Evolutionary conservation across 257 asterid genomes (phyloP).

Genomic region (Lycium ferocissimum): DNA sequence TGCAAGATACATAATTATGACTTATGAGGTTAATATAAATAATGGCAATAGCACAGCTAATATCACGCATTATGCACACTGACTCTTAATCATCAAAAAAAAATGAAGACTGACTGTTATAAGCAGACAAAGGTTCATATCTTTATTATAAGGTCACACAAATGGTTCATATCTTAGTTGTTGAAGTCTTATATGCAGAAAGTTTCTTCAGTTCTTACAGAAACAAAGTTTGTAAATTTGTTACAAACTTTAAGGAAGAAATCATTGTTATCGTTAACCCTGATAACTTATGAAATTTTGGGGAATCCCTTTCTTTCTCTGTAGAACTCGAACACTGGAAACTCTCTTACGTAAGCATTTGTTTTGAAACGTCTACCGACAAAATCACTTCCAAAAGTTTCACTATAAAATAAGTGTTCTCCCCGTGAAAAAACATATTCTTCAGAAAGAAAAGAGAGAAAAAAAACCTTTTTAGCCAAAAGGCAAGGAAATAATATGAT

Average conservation of each 20-base stretch:
- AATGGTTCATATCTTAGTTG: too few relatives aligned
- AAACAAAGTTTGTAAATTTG: background rate
- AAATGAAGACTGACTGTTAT: background rate
- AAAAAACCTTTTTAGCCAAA: constrained; percentile 16
- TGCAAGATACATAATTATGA: background rate
- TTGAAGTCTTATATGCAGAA: too few relatives aligned
- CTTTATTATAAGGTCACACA: too few relatives aligned
- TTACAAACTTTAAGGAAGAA: background rate
- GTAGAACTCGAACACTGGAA: background rate
- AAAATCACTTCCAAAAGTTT: background rate
- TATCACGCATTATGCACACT: background rate
- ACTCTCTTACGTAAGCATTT: background rate
- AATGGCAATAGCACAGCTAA: too few relatives aligned
- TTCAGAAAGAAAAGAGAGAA: background rate
- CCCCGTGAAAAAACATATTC: background rate
- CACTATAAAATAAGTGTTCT: background rate
- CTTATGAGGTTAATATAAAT: background rate
- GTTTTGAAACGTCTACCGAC: background rate
- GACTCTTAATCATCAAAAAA: background rate
- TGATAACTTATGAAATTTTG: background rate
- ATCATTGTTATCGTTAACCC: background rate
- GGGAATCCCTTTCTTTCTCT: background rate
- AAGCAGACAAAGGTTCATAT: background rate
- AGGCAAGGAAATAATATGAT: background rate
- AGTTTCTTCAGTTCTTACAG: background rate